A percentile compares a stretch with the other conserved stretches of the same genome.
These are phyloP conservation scores for Lentinula sp. DNA, from an alignment of 768 basidiomycete genomes.

Conservation along the genomic window DNA sequence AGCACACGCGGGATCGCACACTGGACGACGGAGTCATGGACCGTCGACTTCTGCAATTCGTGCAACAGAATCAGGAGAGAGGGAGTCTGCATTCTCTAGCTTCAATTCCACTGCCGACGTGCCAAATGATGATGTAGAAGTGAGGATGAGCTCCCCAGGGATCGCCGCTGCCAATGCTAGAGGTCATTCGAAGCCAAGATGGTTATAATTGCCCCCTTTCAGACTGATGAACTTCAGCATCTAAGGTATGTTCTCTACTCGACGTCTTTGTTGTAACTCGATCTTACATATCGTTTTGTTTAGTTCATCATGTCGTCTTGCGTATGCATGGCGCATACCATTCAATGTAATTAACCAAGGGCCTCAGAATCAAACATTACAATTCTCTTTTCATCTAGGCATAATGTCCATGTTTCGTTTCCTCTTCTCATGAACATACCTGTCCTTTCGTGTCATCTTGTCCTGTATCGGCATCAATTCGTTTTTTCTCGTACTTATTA, in stretches of 20 bases:
- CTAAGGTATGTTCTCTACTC: neutral
- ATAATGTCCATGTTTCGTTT: neutral
- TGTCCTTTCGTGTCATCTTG: neutral
- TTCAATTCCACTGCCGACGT: neutral
- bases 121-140: neutral
- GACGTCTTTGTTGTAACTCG: neutral
- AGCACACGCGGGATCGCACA: neutral
- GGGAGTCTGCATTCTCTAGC: neutral
- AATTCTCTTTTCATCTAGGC: neutral
- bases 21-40: neutral
- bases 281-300: neutral
- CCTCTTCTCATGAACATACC: neutral
- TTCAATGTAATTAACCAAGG: neutral
- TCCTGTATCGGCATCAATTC: neutral
- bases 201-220: neutral
- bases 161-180: neutral
- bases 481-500: neutral
- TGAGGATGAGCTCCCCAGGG: neutral
- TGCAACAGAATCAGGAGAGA: neutral
- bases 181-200: neutral
- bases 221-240: neutral
- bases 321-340: neutral
- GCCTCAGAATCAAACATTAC: neutral
- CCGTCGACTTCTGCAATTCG: neutral
- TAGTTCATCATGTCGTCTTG: neutral